Conservation (phyloP, 2,329 filamentous ascomycete species). For the Nakataea oryzae region DNA sequence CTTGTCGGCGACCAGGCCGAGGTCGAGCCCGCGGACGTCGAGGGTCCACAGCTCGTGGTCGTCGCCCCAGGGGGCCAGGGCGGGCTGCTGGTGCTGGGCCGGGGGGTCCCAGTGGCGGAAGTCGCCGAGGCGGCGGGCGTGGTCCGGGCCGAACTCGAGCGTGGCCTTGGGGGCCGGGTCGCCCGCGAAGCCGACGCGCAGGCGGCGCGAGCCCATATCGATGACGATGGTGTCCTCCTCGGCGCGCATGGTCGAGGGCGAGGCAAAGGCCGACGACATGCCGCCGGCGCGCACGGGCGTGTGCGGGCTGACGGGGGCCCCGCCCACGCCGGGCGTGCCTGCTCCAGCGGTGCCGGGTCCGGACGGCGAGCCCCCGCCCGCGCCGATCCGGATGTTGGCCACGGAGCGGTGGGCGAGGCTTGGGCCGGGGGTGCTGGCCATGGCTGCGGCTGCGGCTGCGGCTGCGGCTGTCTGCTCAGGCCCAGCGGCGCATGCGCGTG, state of each 20-base stretch:
- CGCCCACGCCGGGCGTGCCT: constrained; percentile 1
- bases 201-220: constrained; percentile 68
- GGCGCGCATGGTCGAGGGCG: constrained; percentile 50
- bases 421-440: constrained; percentile 32
- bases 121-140: constrained; percentile 70
- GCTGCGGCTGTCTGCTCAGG: background rate
- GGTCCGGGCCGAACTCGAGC: constrained; percentile 63
- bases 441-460: constrained; percentile 36
- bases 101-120: constrained; percentile 56
- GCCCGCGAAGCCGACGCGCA: constrained; percentile 79
- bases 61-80: constrained; percentile 39
- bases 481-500: too few species aligned
- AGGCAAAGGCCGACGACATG: constrained; percentile 45
- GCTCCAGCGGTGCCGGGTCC: constrained; percentile 10
- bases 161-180: constrained; percentile 65
- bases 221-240: constrained; percentile 82
- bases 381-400: constrained; percentile 41
- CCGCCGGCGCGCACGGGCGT: constrained; percentile 44
- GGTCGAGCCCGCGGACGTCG: constrained; percentile 62
- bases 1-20: constrained; percentile 76
- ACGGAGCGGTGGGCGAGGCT: constrained; percentile 47
- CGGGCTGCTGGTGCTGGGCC: constrained; percentile 22
- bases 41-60: constrained; percentile 68
- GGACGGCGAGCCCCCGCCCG: constrained; percentile 10
- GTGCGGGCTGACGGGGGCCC: constrained; percentile 38